Base-by-base conservation (phyloP, 2,329 filamentous ascomycete species). In the Bipolaris bicolor region DNA sequence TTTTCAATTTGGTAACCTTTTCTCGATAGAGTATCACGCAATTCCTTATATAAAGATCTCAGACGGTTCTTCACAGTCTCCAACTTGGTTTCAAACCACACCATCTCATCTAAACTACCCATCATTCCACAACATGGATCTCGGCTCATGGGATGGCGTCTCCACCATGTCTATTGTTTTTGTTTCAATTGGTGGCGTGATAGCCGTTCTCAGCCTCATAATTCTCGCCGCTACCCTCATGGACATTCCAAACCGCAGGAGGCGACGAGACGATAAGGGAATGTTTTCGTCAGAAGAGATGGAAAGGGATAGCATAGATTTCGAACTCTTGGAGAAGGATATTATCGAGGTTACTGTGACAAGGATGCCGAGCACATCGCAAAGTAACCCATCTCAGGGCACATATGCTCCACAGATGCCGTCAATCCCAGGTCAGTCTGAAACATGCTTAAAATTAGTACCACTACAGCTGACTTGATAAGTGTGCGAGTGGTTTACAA, bases 181-280 rank as follows among this genome's bases (percentile, higher is more conserved):
- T 48, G 62, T 65, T 33, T 54, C 52, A 18, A 54, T 55, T 1
- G 58, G 56, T 24, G 56, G 56, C 11, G 34, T 65, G 31, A 49
- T 48, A 29, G 58, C 39, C n/a, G 52, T 61, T 22, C 33, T 65
- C 24, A 52, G 36, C 16, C 54, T 62, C 31, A 52, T 62, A 5
- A 55, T 61, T 31, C 31, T 62, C 33, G 45, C 26, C 6, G 53
- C 61, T n/a, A 20, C 56, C 51, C 33, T 57, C 16, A 49, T 58
- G 16, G 58, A 62, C 20, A 22, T 65, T 2, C 61, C 63, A 18
- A 63, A 60, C 22, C 61, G 61, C 22, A 47, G 54, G 18, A 55
- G 48, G 33, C 37, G 50, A 36, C 55, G 47, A 20, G 29, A 58
- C 13, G 48, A 57, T 20, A 46, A 26, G 11, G 53, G 52, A 7